Conservation (phyloP, 1,284 basidiomycete species). For the Cutaneotrichosporon sp. region DNA sequence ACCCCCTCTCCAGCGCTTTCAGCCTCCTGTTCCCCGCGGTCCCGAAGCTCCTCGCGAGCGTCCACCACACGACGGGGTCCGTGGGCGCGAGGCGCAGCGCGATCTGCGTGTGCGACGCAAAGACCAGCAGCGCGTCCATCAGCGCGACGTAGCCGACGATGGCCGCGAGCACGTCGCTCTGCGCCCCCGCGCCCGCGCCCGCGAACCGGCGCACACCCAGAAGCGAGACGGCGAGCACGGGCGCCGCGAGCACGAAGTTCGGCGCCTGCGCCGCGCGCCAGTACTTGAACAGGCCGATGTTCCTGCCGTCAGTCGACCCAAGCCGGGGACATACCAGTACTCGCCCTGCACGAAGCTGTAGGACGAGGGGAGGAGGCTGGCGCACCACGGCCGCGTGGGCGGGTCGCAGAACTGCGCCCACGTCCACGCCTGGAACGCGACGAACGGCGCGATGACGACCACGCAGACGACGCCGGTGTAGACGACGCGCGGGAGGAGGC, state of each 20-base stretch:
- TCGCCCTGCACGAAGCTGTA: slow-evolving; percentile 80
- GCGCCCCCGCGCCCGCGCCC: no score
- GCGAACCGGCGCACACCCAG: slow-evolving; percentile 11
- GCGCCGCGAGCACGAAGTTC: slow-evolving; percentile 79
- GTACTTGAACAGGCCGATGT: slow-evolving; percentile 79
- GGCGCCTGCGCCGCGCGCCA: slow-evolving; percentile 82
- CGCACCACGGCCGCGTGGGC: slow-evolving; percentile 66
- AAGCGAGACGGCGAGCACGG: slow-evolving; percentile 64
- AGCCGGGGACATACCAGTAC: slow-evolving; percentile 76
- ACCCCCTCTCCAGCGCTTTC: slow-evolving; percentile 40
- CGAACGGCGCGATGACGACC: slow-evolving; percentile 65
- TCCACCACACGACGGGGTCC: slow-evolving; percentile 84
- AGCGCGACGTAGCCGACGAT: slow-evolving; percentile 69
- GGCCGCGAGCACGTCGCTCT: slow-evolving; percentile 51
- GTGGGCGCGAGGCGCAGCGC: slow-evolving; percentile 75
- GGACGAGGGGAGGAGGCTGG: slow-evolving; percentile 62
- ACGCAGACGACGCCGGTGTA: slow-evolving; percentile 44
- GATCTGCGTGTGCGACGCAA: slow-evolving; percentile 88
- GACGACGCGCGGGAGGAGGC: background rate
- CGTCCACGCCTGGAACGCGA: slow-evolving; percentile 67
- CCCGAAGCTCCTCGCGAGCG: slow-evolving; percentile 59
- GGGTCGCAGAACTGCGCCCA: slow-evolving; percentile 66
- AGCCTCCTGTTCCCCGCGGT: slow-evolving; percentile 27
- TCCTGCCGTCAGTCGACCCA: no score
- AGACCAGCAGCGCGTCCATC: slow-evolving; percentile 66